Conservation (phyloP, 192 early-diverging fungal species). For the Tieghemiomyces parasiticus region DNA sequence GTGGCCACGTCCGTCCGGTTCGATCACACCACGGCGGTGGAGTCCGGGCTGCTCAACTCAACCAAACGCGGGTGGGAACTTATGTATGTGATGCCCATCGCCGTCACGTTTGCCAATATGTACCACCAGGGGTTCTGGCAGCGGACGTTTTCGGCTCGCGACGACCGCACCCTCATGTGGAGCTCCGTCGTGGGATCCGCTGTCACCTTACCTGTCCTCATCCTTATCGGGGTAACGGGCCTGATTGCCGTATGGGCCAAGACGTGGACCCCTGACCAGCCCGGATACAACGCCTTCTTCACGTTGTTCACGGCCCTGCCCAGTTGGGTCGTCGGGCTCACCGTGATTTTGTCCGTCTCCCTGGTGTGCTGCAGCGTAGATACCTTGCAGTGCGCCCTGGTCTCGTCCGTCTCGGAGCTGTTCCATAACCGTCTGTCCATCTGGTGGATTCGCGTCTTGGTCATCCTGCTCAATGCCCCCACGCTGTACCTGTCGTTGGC, state of each 20-base stretch:
- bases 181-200: conserved; percentile 38
- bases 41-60: conserved; percentile 33
- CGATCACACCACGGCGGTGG: conserved; percentile 29
- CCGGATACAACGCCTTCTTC: conserved; percentile 47
- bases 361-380: conserved; percentile 51
- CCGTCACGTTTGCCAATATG: conserved; percentile 42
- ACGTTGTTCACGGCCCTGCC: conserved; percentile 39
- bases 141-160: conserved; percentile 50
- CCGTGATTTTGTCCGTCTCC: conserved; percentile 38
- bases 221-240: conserved; percentile 43
- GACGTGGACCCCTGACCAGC: conserved; percentile 28
- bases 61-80: conserved; percentile 51
- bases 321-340: conserved; percentile 40
- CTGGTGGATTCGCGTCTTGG: conserved; percentile 24
- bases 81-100: conserved; percentile 41
- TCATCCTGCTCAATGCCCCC: conserved; percentile 31
- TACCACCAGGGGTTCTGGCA: conserved; percentile 63
- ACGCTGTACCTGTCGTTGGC: conserved; percentile 36
- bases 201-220: conserved; percentile 32
- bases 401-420: conserved; percentile 42
- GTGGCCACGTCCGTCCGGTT: conserved; percentile 37
- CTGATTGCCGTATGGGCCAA: conserved; percentile 49
- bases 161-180: conserved; percentile 39
- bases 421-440: conserved; percentile 27
- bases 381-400: conserved; percentile 52